A percentile compares a stretch with the other conserved stretches of the same genome.
These are phyloP conservation scores for Hypoxylon subgilvum DNA, from an alignment of 495 filamentous ascomycete genomes.

Conservation along the genomic window DNA sequence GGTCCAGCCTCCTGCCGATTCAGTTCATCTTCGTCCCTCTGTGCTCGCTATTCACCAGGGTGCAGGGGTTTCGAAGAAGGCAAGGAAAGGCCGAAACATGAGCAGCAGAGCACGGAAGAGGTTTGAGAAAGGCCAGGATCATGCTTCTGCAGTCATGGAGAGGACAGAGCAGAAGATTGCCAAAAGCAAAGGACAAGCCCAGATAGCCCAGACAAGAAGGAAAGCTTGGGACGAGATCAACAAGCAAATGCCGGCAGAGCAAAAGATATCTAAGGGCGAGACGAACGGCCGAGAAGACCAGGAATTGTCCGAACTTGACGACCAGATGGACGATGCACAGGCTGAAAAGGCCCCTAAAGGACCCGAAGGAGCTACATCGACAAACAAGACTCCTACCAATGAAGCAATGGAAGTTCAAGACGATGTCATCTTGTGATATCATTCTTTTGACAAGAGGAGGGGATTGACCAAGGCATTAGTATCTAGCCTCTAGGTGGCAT, in stretches of 20 bases:
- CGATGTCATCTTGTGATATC: constrained; percentile 39
- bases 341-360: constrained; percentile 6
- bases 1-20: constrained; percentile 61
- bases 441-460: constrained; percentile 2
- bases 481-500: background rate
- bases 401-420: constrained; percentile 24
- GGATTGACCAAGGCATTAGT: background rate
- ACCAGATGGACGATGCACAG: constrained; percentile 44
- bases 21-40: constrained; percentile 59
- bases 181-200: constrained; percentile 66
- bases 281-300: constrained; percentile 17
- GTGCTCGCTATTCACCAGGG: constrained; percentile 66
- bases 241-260: constrained; percentile 43
- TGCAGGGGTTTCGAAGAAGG: constrained; percentile 68
- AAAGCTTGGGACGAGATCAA: constrained; percentile 68
- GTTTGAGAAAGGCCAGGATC: constrained; percentile 74
- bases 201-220: constrained; percentile 61
- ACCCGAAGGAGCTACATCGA: background rate
- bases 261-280: constrained; percentile 1
- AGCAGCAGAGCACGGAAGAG: constrained; percentile 69
- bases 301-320: constrained; percentile 45
- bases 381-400: constrained; percentile 6
- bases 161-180: constrained; percentile 72
- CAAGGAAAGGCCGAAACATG: constrained; percentile 65
- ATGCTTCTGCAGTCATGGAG: constrained; percentile 73